Conservation (phyloP, 2,329 filamentous ascomycete species). For the Nannizzia gypsea region DNA sequence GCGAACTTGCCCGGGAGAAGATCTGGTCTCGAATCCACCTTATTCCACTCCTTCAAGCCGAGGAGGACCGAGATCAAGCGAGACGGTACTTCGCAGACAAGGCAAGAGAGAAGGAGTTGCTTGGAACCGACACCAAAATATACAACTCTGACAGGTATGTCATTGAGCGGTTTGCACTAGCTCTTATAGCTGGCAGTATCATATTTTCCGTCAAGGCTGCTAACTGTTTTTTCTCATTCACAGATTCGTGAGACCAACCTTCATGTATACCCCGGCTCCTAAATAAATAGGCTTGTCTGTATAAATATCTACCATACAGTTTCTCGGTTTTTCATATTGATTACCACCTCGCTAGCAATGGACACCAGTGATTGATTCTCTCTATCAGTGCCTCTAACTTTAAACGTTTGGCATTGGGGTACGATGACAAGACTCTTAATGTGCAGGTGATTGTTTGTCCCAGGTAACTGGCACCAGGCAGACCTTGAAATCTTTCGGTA, state of each 20-base stretch:
- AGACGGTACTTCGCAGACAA: constrained; percentile 75
- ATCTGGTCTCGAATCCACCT: constrained; percentile 96
- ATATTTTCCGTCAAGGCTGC: not conserved
- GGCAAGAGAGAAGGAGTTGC: constrained; percentile 76
- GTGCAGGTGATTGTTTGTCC: not conserved
- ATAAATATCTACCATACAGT: not conserved
- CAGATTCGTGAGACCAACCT: constrained; percentile 74
- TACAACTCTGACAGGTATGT: constrained; percentile 81
- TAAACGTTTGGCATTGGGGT: not conserved
- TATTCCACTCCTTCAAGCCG: constrained; percentile 84
- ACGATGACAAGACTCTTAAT: not conserved
- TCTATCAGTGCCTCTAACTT: not conserved
- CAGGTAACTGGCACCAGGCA: not conserved
- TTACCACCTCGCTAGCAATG: not conserved
- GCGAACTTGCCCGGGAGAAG: constrained; percentile 91
- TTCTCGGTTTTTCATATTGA: not conserved
- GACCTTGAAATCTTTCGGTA: not conserved
- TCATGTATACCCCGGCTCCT: constrained; percentile 54
- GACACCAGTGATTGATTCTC: not conserved
- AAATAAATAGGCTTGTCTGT: not conserved
- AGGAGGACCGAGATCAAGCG: constrained; percentile 92
- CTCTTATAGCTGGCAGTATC: not conserved
- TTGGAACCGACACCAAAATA: constrained; percentile 71
- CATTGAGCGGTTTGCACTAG: not conserved
- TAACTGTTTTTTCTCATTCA: constrained; percentile 8